These are phyloP conservation scores for Fonsecaea nubica DNA, from an alignment of 2,329 filamentous ascomycete genomes.

Conservation along the genomic window DNA sequence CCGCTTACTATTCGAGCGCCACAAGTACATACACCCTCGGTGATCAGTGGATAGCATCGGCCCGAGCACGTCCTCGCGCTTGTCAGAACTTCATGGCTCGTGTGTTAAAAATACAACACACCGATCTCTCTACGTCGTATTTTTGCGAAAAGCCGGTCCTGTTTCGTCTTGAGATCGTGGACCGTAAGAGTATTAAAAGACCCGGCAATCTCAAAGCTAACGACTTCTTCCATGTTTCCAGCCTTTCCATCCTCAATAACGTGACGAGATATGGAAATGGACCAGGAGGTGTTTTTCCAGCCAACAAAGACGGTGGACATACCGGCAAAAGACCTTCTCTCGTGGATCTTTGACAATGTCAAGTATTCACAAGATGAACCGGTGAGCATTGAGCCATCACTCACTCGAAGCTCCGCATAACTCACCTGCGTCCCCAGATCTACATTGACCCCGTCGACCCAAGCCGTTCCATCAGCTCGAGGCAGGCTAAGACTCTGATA, in stretches of 20 bases:
- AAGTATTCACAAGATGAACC: slow-evolving; percentile 58
- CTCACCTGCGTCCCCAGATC: slow-evolving; percentile 44
- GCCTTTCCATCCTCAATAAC: background rate
- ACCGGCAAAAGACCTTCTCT: slow-evolving; percentile 57
- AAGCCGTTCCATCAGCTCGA: slow-evolving; percentile 33
- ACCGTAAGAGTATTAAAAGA: too few species aligned
- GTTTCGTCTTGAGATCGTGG: too few species aligned
- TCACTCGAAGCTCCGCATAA: background rate
- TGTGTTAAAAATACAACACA: too few species aligned
- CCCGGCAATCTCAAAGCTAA: background rate
- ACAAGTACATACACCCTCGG: background rate
- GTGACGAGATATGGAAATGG: background rate
- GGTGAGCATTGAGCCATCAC: slow-evolving; percentile 42
- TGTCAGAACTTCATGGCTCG: too few species aligned
- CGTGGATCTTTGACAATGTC: slow-evolving; percentile 61
- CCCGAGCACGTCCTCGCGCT: background rate
- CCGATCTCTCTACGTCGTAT: too few species aligned
- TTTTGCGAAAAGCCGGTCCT: too few species aligned
- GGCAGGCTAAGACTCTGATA: slow-evolving; percentile 44
- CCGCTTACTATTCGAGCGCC: too few species aligned
- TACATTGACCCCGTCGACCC: slow-evolving; percentile 57
- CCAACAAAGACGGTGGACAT: slow-evolving; percentile 47
- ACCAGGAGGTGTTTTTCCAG: slow-evolving; percentile 13
- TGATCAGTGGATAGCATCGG: background rate
- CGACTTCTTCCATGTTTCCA: background rate